Conservation (phyloP, 78 protist genomes). For the Dictyostelium intermedium region DNA sequence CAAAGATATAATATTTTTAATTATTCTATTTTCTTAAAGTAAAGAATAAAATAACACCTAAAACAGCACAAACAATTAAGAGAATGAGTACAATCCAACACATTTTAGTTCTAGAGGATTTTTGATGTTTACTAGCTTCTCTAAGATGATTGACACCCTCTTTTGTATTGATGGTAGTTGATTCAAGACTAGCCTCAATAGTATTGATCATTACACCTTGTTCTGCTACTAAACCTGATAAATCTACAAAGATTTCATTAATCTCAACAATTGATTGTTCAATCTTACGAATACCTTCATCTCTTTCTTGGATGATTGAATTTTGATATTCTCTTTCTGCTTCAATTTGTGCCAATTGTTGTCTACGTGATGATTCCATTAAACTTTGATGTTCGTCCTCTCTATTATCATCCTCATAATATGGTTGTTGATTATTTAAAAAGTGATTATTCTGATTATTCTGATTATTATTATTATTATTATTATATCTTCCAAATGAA, state of each 20-base stretch:
- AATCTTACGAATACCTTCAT: conserved; percentile 83
- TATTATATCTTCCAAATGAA: background rate
- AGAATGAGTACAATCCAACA: conserved; percentile 78
- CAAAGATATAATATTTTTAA: background rate
- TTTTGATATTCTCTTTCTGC: conserved; percentile 82
- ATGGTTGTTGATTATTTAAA: conserved; percentile 2
- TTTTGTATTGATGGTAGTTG: conserved; percentile 36
- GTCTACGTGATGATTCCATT: conserved; percentile 71
- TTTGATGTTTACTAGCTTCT: conserved; percentile 56
- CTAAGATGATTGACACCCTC: conserved; percentile 57
- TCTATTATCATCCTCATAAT: conserved; percentile 14
- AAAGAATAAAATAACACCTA: conserved; percentile 72
- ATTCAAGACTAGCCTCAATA: conserved; percentile 54
- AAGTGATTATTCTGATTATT: background rate
- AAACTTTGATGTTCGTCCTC: conserved; percentile 56
- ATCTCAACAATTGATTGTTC: conserved; percentile 83
- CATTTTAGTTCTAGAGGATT: conserved; percentile 74
- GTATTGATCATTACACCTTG: conserved; percentile 85
- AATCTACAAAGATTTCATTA: conserved; percentile 88
- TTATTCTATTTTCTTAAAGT: conserved; percentile 60
- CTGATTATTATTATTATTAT: background rate
- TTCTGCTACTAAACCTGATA: conserved; percentile 82
- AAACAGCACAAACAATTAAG: conserved; percentile 75
- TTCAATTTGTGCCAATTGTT: conserved; percentile 72
- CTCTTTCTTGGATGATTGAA: conserved; percentile 85